Percentiles rank a stretch among this genome's conserved stretches.
Evolutionary conservation across 345 rosid species (phyloP).

Genomic region (Syzygium aqueum): DNA sequence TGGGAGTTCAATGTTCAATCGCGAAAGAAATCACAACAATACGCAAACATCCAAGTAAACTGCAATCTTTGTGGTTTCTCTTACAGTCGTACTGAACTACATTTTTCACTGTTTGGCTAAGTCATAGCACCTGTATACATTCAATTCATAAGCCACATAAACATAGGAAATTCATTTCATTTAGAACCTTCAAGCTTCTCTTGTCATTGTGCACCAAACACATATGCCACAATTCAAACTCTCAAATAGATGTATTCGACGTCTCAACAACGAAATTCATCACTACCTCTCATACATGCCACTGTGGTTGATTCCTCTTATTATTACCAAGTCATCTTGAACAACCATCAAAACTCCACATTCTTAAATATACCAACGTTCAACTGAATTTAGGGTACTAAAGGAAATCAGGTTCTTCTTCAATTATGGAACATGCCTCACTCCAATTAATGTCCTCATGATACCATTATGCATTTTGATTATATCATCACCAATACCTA

Average conservation of each 20-base stretch:
- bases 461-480: background rate
- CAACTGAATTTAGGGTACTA: background rate
- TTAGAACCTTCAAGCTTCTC: background rate
- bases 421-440: background rate
- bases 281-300: background rate
- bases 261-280: background rate
- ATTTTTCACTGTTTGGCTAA: no score
- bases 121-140: background rate
- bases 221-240: background rate
- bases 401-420: background rate
- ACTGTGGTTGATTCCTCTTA: background rate
- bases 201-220: background rate
- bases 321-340: background rate
- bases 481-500: background rate
- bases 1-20: no score
- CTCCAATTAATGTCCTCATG: background rate
- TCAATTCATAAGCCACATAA: background rate
- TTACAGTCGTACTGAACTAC: background rate
- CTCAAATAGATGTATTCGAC: background rate
- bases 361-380: no score
- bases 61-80: background rate
- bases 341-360: background rate
- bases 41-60: background rate
- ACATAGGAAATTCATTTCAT: background rate
- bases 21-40: no score